A percentile compares a stretch with the other conserved stretches of the same genome.
Conservation (phyloP, 306 rosid species). For the Trifolium fragiferum region DNA sequence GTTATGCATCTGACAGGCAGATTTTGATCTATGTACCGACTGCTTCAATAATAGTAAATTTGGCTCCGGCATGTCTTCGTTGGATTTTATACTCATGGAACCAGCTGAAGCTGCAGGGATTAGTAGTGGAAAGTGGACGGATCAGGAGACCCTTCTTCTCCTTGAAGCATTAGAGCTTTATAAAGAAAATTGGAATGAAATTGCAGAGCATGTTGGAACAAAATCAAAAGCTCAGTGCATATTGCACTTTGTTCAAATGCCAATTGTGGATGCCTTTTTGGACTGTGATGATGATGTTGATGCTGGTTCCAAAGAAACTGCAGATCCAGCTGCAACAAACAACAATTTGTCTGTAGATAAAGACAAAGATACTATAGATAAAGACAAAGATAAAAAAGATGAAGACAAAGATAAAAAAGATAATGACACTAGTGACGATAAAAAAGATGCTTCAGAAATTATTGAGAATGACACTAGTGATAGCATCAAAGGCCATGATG, state of each 20-base stretch:
- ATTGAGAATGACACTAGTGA: constrained; percentile 49
- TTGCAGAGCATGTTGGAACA: constrained; percentile 96
- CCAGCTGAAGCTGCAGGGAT: constrained; percentile 88
- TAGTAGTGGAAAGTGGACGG: constrained; percentile 96
- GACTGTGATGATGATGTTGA: constrained; percentile 58
- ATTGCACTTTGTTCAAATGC: constrained; percentile 95
- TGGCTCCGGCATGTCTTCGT: constrained; percentile 85
- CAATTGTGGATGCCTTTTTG: constrained; percentile 82
- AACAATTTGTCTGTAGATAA: constrained; percentile 49
- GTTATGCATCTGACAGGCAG: constrained; percentile 78
- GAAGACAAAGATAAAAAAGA: neutral
- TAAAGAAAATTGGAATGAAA: constrained; percentile 94
- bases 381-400: constrained; percentile 43
- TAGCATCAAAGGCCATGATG: constrained; percentile 53
- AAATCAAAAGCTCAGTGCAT: constrained; percentile 94
- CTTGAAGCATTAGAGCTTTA: constrained; percentile 95
- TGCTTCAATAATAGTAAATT: constrained; percentile 86
- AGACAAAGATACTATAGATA: constrained; percentile 35
- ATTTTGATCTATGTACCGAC: constrained; percentile 86
- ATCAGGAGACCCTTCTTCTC: constrained; percentile 96
- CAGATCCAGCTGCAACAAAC: constrained; percentile 54
- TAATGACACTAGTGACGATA: neutral
- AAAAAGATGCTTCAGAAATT: constrained; percentile 57
- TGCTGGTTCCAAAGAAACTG: constrained; percentile 60
- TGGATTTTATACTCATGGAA: constrained; percentile 96